phyloP scores from a whole-genome alignment of 345 rosid species.

The Camelina sativa region DNA sequence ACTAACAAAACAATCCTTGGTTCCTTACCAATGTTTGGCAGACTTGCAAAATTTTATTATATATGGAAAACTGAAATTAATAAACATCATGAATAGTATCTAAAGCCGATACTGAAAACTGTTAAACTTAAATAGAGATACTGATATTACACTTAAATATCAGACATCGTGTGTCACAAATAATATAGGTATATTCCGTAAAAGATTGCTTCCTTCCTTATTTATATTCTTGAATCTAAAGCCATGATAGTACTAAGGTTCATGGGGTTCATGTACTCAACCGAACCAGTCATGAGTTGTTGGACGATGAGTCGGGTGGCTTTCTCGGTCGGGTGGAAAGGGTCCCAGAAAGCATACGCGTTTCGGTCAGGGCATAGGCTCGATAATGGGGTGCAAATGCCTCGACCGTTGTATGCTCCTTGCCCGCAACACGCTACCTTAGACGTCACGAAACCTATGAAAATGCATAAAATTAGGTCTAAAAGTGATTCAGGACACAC shows the following conservation, averaged over 20 bases:
- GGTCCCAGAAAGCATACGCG: slow-evolving; percentile 67
- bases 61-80: not conserved
- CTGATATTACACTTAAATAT: slow-evolving; percentile 19
- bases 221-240: slow-evolving; percentile 48
- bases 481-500: not conserved
- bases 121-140: not conserved
- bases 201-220: not conserved
- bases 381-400: slow-evolving; percentile 61
- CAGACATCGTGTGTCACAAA: not conserved
- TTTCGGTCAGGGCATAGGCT: slow-evolving; percentile 68
- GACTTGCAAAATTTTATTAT: not conserved
- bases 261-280: slow-evolving; percentile 71
- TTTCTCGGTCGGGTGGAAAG: slow-evolving; percentile 80
- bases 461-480: not conserved
- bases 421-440: slow-evolving; percentile 74
- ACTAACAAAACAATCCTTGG: not conserved
- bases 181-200: not conserved
- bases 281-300: slow-evolving; percentile 52
- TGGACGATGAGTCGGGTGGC: slow-evolving; percentile 63
- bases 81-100: not conserved
- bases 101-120: not conserved
- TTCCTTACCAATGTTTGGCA: not conserved
- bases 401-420: slow-evolving; percentile 72
- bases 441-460: slow-evolving; percentile 62
- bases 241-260: slow-evolving; percentile 66